Evolutionary conservation across 2,329 filamentous ascomycete species (phyloP), one percentile per base, ranked within the genome.

Genomic region (Purpureocillium takamizusanense): DNA sequence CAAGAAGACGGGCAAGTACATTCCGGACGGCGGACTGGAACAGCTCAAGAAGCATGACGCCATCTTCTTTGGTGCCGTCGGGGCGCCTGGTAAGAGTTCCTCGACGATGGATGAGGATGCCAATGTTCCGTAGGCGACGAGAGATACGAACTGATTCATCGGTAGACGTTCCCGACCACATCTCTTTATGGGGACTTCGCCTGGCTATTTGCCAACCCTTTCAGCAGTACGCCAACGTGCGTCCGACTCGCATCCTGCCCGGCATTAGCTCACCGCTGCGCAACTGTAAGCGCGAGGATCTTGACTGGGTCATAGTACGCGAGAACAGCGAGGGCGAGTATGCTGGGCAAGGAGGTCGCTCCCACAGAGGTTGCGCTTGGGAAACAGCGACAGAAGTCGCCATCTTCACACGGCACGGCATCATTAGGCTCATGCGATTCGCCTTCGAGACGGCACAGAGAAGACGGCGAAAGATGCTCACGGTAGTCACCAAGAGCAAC

Each of bases 281-380:
- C 0, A 63, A 67, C 40, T 59, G 72, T 40, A 61, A 66, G 47
- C 65, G 70, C 0, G 76, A 75, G 1, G 75, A 82, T 36, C 69
- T 83, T 1, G 76, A 83, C 59, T 82, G 78, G 68, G 75, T 80
- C 30, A 81, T 83, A 36, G 62, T 83, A 17, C 69, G 79, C 12
- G 79, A 83, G 57, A 83, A 82, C 54, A 78, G 73, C 2, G 78
- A 83, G 46, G 78, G 79, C 45, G 78, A 83, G 50, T 83, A 82
- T 49, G 75, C 76, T 14, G 77, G 78, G 2, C 72, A 81, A 40
- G 78, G 78, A 5, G 79, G 79, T 0, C 68, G 72, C 2, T 77
- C 76, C 4, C 78, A 81, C 54, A 60, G 64, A 7, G 73, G 76
- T 3, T 67, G 70, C 17, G 67, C 74, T 0, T 75, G 78, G 63